Base-by-base conservation (phyloP, 2,329 filamentous ascomycete genomes). In the Colletotrichum cereale region DNA sequence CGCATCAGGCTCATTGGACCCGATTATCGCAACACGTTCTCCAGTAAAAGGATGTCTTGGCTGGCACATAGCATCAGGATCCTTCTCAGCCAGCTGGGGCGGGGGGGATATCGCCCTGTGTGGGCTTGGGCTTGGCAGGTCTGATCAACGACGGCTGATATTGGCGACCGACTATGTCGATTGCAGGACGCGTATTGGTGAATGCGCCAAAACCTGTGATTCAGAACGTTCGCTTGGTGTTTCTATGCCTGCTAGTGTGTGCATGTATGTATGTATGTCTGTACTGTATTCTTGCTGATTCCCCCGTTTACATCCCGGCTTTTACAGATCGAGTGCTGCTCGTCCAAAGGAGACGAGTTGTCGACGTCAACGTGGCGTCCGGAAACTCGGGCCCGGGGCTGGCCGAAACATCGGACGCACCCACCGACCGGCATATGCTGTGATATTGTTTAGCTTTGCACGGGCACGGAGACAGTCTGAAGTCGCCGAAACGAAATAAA, bases 1-100 rank as follows among this genome's bases (percentile, higher is more conserved):
- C 44, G 65, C 64, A 71, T 71, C 50, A 68, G 68, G 67, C 68
- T 67, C 68, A 63, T n/a, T n/a, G 64, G 34, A 55, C 34, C 57
- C 47, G 34, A 34, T 38, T 48, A 40, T 67, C 47, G 55, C 67
- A 70, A 21, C 50, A 14, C 18, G 18, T 29, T 29, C 10, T 7
- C 14, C 7, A 24, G 6, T 24, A 36, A 56, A 44, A 16, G 16
- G 7, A 24, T 5, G 63, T 67, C 64, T 67, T 62, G 64, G 64
- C 64, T 4, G 12, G 34, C 24, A 12, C 48, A 50, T 16, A 16
- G 29, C 14, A 3, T 29, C 24, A n/a, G 7, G 18, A 8, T 4
- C 3, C 26, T 48, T 48, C 57, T 26, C 5, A 5, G 29, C 58
- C 14, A 48, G n/a, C 42, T 26, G 21, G 16, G 47, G 31, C 14